These are phyloP conservation scores for Ogataea trehaloabstinens DNA, from an alignment of 805 yeast species.

Conservation along the genomic window DNA sequence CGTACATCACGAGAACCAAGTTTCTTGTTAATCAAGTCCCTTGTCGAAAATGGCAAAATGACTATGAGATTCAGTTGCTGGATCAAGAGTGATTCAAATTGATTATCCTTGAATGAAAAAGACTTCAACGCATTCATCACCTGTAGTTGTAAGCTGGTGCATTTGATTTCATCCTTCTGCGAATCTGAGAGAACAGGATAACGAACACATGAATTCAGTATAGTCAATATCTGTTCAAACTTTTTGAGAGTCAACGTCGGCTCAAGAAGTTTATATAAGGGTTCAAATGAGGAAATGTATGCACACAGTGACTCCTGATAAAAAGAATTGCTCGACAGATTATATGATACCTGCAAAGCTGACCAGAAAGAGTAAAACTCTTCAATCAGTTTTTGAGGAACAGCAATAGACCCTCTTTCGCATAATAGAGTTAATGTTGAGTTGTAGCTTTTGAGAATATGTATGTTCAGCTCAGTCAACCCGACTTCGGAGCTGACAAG, in stretches of 20 bases:
- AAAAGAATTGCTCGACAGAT: conserved; percentile 32
- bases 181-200: conserved; percentile 70
- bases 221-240: conserved; percentile 51
- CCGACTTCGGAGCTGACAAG: conserved; percentile 37
- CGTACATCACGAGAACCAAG: conserved; percentile 38
- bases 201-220: conserved; percentile 63
- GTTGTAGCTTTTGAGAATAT: conserved; percentile 53
- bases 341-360: conserved; percentile 42
- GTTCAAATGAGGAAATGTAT: conserved; percentile 51
- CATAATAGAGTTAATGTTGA: conserved; percentile 23
- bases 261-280: conserved; percentile 39
- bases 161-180: conserved; percentile 50
- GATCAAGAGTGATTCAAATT: conserved; percentile 44
- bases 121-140: conserved; percentile 49
- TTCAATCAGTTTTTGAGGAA: conserved; percentile 35
- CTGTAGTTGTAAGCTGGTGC: conserved; percentile 62
- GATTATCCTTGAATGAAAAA: conserved; percentile 28
- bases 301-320: conserved; percentile 64
- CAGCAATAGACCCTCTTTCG: conserved; percentile 3
- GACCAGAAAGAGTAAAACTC: conserved; percentile 53
- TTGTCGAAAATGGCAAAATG: conserved; percentile 59
- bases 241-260: conserved; percentile 32
- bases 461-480: conserved; percentile 52
- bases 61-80: conserved; percentile 54
- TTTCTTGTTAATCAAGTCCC: conserved; percentile 56